phyloP scores from a whole-genome alignment of 2,329 filamentous ascomycete genomes.

The Pseudocercospora eumusae region DNA sequence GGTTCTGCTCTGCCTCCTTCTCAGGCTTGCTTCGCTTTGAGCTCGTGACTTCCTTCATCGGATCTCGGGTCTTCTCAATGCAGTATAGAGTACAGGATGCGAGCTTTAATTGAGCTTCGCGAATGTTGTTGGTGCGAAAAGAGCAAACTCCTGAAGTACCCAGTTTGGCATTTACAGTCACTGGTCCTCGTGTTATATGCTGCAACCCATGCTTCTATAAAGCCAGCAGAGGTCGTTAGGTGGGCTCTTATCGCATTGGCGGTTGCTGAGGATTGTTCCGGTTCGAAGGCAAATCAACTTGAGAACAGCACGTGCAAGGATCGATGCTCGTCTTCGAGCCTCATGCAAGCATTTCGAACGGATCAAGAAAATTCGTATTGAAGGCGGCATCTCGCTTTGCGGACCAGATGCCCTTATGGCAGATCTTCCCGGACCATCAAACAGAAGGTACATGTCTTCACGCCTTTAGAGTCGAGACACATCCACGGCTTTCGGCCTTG shows the following conservation, averaged over 20 bases:
- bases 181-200: not conserved
- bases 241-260: not conserved
- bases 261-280: not conserved
- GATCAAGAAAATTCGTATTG: too few species aligned
- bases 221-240: not conserved
- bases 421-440: too few species aligned
- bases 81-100: too few species aligned
- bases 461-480: too few species aligned
- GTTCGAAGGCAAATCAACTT: not conserved
- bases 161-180: not conserved
- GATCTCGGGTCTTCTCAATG: too few species aligned
- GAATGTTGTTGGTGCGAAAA: not conserved
- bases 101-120: not conserved
- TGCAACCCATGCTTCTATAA: not conserved
- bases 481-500: too few species aligned
- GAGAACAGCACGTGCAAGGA: not conserved
- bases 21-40: too few species aligned
- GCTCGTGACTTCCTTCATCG: too few species aligned
- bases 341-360: not conserved
- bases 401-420: too few species aligned
- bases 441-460: too few species aligned
- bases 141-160: not conserved
- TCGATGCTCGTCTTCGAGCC: not conserved
- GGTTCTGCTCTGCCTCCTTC: too few species aligned
- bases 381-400: too few species aligned